Evolutionary conservation across 2,329 filamentous ascomycete genomes (phyloP), one percentile per base, ranked within the genome.

Genomic region (Exophiala sp.): DNA sequence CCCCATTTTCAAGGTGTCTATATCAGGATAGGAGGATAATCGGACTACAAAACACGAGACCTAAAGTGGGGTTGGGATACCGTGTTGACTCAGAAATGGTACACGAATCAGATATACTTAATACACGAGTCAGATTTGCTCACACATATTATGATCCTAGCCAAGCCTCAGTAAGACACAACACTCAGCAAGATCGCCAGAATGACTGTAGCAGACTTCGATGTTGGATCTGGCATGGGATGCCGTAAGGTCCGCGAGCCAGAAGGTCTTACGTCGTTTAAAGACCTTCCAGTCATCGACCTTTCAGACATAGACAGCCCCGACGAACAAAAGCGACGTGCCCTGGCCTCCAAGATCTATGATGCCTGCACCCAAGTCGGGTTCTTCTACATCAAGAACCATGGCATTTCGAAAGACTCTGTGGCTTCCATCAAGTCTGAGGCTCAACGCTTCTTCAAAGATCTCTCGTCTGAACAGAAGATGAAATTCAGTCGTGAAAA

Each of bases 341-440:
- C 9, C n/a, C 10, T 43, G 10, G 41, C 41, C 3, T 12, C 5
- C 9, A 14, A 43, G 6, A 32, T 43, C 18, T 32, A 29, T 8
- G 52, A 58, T 24, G 55, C 55, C 14, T 57, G 50, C 18, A 57
- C 47, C 10, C 44, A 49, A 6, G 45, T 60, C n/a, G 60, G 59
- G 3, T 62, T 62, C 47, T 62, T 63, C 40, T 62, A 63, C 44
- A 44, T 63, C 46, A 58, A 55, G 29, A 52, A 59, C 49, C 60
- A 62, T 50, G 60, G 54, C 11, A 52, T 63, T 14, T 54, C 55
- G 6, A 43, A 60, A 35, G 29, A 61, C 2, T 50, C 43, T 3
- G 54, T 60, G 21, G 34, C 40, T 14, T 14, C 29, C 3, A 20
- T 59, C 3, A 45, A 58, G 38, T 29, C 39, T 16, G 10, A 43